These are phyloP conservation scores for Yamadazyma siamensis DNA, from an alignment of 1,139 yeast genomes.

Conservation along the genomic window DNA sequence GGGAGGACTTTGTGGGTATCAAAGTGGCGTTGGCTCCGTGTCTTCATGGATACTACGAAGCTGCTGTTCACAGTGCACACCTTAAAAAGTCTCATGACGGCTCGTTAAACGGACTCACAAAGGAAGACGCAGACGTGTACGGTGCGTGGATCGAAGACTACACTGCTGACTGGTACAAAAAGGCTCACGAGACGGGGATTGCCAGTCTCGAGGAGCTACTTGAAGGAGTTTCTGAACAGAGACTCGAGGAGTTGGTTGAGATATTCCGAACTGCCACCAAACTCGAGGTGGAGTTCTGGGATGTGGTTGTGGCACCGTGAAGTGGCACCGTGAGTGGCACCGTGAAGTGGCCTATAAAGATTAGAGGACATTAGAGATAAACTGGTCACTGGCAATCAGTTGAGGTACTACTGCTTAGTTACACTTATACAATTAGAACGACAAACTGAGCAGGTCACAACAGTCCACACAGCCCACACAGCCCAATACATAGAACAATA, in stretches of 20 bases:
- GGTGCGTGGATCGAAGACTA: slow-evolving; percentile 63
- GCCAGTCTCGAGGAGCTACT: slow-evolving; percentile 44
- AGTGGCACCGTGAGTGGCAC: no score
- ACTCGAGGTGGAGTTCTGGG: slow-evolving; percentile 68
- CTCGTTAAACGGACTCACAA: slow-evolving; percentile 8
- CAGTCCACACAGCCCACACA: no score
- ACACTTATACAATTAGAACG: no score
- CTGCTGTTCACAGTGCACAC: slow-evolving; percentile 30
- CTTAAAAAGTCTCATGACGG: slow-evolving; percentile 13
- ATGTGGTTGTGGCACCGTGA: slow-evolving; percentile 35
- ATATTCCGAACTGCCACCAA: slow-evolving; percentile 57
- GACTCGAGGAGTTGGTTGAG: slow-evolving; percentile 50
- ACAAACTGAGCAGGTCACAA: no score
- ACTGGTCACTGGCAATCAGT: no score
- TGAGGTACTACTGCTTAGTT: no score
- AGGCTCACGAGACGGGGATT: slow-evolving; percentile 51
- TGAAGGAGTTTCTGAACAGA: slow-evolving; percentile 27
- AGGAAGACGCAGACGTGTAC: slow-evolving; percentile 30
- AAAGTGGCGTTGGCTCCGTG: slow-evolving; percentile 76
- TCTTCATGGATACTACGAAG: slow-evolving; percentile 66
- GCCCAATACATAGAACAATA: no score
- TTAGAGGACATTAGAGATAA: no score
- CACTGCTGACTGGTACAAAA: slow-evolving; percentile 50
- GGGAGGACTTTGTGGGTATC: slow-evolving; percentile 59
- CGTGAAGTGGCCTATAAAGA: no score